Evolutionary conservation across 1,284 basidiomycete genomes (phyloP).

Genomic region (Xerocomus amazonicus): DNA sequence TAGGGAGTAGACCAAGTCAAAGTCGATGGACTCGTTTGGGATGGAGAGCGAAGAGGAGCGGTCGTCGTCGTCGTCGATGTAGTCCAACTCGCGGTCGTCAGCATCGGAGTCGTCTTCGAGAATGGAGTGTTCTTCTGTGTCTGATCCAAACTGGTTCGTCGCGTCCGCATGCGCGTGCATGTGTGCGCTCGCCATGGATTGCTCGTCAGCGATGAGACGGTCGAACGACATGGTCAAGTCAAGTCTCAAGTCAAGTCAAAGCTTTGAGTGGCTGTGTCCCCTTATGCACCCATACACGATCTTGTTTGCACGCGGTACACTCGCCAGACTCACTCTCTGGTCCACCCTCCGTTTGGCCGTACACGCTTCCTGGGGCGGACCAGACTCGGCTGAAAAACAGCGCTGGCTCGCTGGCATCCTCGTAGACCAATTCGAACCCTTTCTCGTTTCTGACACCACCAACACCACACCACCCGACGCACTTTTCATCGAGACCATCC

Average conservation of each 20-base stretch:
- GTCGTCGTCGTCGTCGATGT: constrained; percentile 68
- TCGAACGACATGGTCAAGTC: constrained; percentile 37
- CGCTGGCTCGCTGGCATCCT: constrained; percentile 80
- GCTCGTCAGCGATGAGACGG: constrained; percentile 60
- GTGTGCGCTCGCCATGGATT: constrained; percentile 40
- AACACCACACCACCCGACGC: constrained; percentile 50
- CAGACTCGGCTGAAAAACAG: constrained; percentile 61
- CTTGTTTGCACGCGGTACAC: constrained; percentile 79
- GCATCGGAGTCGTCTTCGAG: constrained; percentile 74
- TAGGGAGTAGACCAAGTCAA: constrained; percentile 84
- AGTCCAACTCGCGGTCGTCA: constrained; percentile 60
- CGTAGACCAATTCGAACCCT: constrained; percentile 79
- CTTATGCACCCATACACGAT: constrained; percentile 41
- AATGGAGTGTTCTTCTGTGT: constrained; percentile 66
- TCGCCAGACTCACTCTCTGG: constrained; percentile 79
- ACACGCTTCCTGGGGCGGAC: constrained; percentile 79
- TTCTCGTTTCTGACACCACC: constrained; percentile 5
- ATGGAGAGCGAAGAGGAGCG: constrained; percentile 80
- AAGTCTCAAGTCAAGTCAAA: too few relatives aligned
- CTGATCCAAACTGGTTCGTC: constrained; percentile 35
- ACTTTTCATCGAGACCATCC: constrained; percentile 71
- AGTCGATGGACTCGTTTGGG: constrained; percentile 88
- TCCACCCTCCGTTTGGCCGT: constrained; percentile 81
- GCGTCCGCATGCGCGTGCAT: constrained; percentile 58
- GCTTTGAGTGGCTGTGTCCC: constrained; percentile 16